Evolutionary conservation across 139 green algal species (phyloP).

Genomic region (Chlamydomonas incerta): DNA sequence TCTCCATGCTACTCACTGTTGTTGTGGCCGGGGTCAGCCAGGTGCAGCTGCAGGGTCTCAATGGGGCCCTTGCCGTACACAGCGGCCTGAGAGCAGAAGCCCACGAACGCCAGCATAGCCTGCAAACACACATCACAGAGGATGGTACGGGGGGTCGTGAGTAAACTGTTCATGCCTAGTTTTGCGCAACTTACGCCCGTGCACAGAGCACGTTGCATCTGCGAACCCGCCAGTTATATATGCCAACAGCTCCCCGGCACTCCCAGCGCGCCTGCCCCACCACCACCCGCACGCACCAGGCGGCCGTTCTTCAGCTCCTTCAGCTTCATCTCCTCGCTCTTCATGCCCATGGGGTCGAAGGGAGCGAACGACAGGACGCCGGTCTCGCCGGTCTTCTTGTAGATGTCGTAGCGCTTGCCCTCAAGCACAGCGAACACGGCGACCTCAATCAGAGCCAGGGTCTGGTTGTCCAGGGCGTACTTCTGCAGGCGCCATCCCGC

Average conservation of each 20-base stretch:
- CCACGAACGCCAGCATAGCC: constrained; percentile 91
- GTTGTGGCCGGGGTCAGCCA: constrained; percentile 86
- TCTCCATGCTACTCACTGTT: constrained; percentile 95
- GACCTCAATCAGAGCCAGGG: constrained; percentile 82
- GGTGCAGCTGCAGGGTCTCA: constrained; percentile 82
- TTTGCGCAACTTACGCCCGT: too few species aligned
- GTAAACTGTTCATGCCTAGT: too few species aligned
- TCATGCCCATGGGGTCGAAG: constrained; percentile 83
- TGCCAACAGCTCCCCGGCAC: too few species aligned
- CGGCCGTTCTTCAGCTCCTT: constrained; percentile 91
- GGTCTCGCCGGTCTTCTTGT: constrained; percentile 80
- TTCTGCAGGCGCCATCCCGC: constrained; percentile 34
- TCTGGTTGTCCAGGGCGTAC: constrained; percentile 71
- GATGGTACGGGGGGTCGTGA: too few species aligned
- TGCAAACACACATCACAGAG: not conserved
- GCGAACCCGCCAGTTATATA: too few species aligned
- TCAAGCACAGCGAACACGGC: constrained; percentile 87
- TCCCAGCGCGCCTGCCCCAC: too few species aligned
- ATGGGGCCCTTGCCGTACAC: constrained; percentile 88
- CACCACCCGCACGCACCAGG: constrained; percentile 53
- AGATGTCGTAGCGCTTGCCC: constrained; percentile 89
- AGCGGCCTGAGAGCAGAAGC: constrained; percentile 85
- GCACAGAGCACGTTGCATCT: too few species aligned
- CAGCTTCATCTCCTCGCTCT: constrained; percentile 67
- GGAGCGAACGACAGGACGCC: constrained; percentile 64